These are phyloP conservation scores for Dactylellina drechsleri DNA, from an alignment of 2,329 filamentous ascomycete genomes.

Conservation along the genomic window DNA sequence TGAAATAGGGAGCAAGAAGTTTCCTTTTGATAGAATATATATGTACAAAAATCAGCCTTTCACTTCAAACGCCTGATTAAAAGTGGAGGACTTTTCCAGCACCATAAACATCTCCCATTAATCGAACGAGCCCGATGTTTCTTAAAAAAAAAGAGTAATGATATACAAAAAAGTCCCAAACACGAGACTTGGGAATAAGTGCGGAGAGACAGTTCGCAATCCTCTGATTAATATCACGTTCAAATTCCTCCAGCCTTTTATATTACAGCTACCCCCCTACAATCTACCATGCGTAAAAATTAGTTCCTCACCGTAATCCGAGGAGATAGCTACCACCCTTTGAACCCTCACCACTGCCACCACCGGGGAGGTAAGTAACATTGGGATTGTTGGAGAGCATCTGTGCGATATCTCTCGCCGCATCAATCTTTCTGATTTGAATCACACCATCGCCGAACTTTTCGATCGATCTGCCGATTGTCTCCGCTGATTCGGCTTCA, in stretches of 20 bases:
- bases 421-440: slow-evolving; percentile 96
- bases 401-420: slow-evolving; percentile 92
- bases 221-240: neutral
- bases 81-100: neutral
- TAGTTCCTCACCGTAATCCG: slow-evolving; percentile 67
- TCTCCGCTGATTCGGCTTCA: slow-evolving; percentile 95
- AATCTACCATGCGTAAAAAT: neutral
- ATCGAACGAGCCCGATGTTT: neutral
- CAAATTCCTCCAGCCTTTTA: slow-evolving; percentile 9
- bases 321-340: slow-evolving; percentile 72
- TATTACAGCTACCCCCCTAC: slow-evolving; percentile 12
- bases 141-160: slow-evolving; percentile 19
- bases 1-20: too few species aligned
- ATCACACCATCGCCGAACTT: slow-evolving; percentile 94
- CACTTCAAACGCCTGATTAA: slow-evolving; percentile 3
- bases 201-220: slow-evolving; percentile 26
- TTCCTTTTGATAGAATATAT: slow-evolving; percentile 8
- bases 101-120: neutral
- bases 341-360: slow-evolving; percentile 69
- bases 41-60: slow-evolving; percentile 12
- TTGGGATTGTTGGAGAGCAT: slow-evolving; percentile 91
- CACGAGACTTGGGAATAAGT: slow-evolving; percentile 13
- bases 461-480: slow-evolving; percentile 90
- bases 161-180: slow-evolving; percentile 10
- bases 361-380: slow-evolving; percentile 88